Percentiles rank a stretch among this genome's conserved stretches.
Evolutionary conservation across 352 stramenopile genomes (phyloP).

Genomic region (Phytophthora gonapodyides): DNA sequence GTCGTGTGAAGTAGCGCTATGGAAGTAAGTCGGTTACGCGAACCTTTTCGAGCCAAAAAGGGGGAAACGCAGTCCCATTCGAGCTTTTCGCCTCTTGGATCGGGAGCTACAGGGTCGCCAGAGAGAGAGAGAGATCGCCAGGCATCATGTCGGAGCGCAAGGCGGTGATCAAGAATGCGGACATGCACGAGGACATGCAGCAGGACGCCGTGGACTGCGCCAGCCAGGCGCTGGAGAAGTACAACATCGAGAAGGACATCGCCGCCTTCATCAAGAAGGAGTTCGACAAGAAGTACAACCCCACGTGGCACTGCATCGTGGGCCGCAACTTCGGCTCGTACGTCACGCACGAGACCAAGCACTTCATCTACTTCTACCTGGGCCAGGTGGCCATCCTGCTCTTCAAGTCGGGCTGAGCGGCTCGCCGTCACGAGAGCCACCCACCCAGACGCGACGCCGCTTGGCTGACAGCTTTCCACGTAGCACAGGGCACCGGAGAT

Average conservation of each 20-base stretch:
- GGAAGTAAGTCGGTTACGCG: constrained; percentile 11
- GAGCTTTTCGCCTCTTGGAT: constrained; percentile 30
- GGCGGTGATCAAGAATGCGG: constrained; percentile 99
- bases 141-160: constrained; percentile 92
- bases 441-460: neutral
- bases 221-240: constrained; percentile 98
- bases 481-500: constrained; percentile 20
- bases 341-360: constrained; percentile 94
- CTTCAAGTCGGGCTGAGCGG: constrained; percentile 90
- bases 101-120: constrained; percentile 12
- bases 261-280: constrained; percentile 94
- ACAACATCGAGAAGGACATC: constrained; percentile 99
- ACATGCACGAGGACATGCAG: constrained; percentile 99
- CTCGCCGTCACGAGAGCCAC: no score
- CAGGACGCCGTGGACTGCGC: constrained; percentile 99
- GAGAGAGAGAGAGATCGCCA: neutral
- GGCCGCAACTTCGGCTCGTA: constrained; percentile 95
- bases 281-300: constrained; percentile 94
- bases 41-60: constrained; percentile 28
- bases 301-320: constrained; percentile 95
- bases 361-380: constrained; percentile 97
- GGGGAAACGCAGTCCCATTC: constrained; percentile 25
- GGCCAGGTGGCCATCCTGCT: constrained; percentile 93
- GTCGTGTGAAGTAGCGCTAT: no score
- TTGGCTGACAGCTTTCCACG: constrained; percentile 13